phyloP scores from a whole-genome alignment of 371 early-diverging fungal species.

The Mortierella sp. region DNA sequence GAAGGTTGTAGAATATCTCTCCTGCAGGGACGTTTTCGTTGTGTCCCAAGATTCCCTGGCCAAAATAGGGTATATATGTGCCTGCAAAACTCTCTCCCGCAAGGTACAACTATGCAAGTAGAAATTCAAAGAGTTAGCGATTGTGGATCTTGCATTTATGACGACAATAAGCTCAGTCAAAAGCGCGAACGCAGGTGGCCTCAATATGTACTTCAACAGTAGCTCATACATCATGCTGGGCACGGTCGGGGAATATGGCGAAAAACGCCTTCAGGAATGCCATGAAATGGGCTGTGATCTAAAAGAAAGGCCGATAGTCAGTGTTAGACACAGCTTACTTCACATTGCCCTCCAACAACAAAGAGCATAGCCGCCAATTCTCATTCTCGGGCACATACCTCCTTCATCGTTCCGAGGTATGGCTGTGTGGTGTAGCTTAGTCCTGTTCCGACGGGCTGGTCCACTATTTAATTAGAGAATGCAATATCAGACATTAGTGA shows the following conservation, averaged over 20 bases:
- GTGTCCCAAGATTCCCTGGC: slow-evolving; percentile 65
- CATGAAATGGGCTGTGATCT: slow-evolving; percentile 70
- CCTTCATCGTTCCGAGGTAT: slow-evolving; percentile 59
- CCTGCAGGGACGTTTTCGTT: slow-evolving; percentile 60
- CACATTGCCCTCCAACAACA: background rate
- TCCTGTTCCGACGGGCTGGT: slow-evolving; percentile 92
- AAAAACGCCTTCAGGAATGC: slow-evolving; percentile 76
- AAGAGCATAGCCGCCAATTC: background rate
- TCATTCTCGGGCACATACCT: slow-evolving; percentile 47
- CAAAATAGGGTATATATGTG: slow-evolving; percentile 88
- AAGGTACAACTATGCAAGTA: slow-evolving; percentile 71
- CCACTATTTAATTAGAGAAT: slow-evolving; percentile 66
- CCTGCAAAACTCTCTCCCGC: slow-evolving; percentile 93
- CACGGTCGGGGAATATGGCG: slow-evolving; percentile 70
- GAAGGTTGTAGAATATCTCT: slow-evolving; percentile 64
- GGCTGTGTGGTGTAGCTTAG: slow-evolving; percentile 70
- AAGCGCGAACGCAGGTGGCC: too few species aligned
- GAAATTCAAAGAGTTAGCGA: background rate
- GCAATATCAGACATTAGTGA: background rate
- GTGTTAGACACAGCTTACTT: slow-evolving; percentile 11
- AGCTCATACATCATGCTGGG: slow-evolving; percentile 23
- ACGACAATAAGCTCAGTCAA: background rate
- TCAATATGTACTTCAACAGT: background rate
- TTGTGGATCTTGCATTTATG: background rate
- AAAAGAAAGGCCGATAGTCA: background rate